phyloP scores from a whole-genome alignment of 768 basidiomycete genomes.

The Leccinum incarnatum region DNA sequence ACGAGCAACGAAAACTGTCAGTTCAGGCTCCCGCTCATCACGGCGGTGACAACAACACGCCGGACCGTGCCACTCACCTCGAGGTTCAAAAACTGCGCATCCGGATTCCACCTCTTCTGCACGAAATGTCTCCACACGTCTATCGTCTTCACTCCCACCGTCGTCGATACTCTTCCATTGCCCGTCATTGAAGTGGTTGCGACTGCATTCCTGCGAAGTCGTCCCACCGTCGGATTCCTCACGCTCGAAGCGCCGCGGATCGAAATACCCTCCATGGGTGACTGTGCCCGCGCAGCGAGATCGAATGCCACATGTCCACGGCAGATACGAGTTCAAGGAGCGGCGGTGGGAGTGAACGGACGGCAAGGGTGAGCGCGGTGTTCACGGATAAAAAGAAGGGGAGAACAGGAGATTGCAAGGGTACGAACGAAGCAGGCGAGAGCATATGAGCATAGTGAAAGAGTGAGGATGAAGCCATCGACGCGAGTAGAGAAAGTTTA shows the following conservation, averaged over 20 bases:
- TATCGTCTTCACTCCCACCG: constrained; percentile 40
- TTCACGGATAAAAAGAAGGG: constrained; percentile 17
- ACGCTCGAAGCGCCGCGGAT: constrained; percentile 65
- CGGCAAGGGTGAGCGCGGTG: constrained; percentile 38
- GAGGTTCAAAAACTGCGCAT: constrained; percentile 71
- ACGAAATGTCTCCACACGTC: constrained; percentile 80
- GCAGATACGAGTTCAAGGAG: constrained; percentile 20
- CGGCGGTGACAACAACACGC: not conserved
- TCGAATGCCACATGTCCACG: constrained; percentile 27
- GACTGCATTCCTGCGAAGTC: constrained; percentile 60
- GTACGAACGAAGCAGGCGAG: constrained; percentile 8
- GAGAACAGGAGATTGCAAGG: constrained; percentile 6
- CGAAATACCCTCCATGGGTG: constrained; percentile 51
- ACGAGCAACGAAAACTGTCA: constrained; percentile 8
- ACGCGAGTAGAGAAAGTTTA: constrained; percentile 15
- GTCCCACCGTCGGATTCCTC: constrained; percentile 42
- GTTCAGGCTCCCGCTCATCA: not conserved
- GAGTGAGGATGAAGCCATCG: constrained; percentile 12
- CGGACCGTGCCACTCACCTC: constrained; percentile 52
- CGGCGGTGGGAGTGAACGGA: constrained; percentile 31
- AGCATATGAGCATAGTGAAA: constrained; percentile 12
- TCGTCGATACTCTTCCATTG: constrained; percentile 13
- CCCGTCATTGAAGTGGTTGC: constrained; percentile 23
- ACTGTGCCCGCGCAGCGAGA: constrained; percentile 41
- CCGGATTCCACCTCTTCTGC: constrained; percentile 66